Base-by-base conservation (phyloP, 371 early-diverging fungal genomes). In the Circinella minor region DNA sequence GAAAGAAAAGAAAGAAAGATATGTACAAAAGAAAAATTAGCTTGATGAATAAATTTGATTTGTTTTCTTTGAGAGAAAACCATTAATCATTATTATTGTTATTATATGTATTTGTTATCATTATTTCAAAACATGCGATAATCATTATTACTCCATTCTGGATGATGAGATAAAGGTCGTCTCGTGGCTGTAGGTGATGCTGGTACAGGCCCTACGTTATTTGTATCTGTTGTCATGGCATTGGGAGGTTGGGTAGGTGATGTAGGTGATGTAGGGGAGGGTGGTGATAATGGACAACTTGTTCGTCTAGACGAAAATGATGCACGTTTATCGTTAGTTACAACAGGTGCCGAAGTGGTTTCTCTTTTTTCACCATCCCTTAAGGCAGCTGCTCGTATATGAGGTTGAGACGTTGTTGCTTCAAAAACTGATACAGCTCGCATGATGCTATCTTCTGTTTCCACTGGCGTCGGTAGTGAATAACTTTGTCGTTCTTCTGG, bases 71-170 rank as follows among this genome's bases (percentile, higher is more conserved):
- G 0, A 57, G 57, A 57, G 4, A n/a, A 1, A 34, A 57, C 7
- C 6, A 34, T 7, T 20, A 27, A n/a, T 15, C 15, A n/a, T 18
- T 54, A 54, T 54, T n/a, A 54, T 15, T 27, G 36, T 4, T 34
- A 34, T 18, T 10, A 17, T 10, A 57, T 36, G 27, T 27, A 27
- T 27, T 27, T 27, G 27, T 27, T 27, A 27, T 27, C 27, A 27
- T 27, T 27, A 36, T 66, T 61, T 51, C 51, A 71, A 55, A 71
- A 71, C 71, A 71, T 71, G 66, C 71, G 71, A 61, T 66, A 71
- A 37, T 71, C 71, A 49, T 71, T 71, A 37, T 71, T 71, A 14
- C 39, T 63, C 71, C 71, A 71, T 37, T 71, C 71, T 13, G 71
- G 71, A 39, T 66, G 59, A 3, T 66, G 67, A 43, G 61, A 61